A percentile compares a stretch with the other conserved stretches of the same genome.
Evolutionary conservation across 768 basidiomycete genomes (phyloP).

Genomic region (Suillus subluteus): DNA sequence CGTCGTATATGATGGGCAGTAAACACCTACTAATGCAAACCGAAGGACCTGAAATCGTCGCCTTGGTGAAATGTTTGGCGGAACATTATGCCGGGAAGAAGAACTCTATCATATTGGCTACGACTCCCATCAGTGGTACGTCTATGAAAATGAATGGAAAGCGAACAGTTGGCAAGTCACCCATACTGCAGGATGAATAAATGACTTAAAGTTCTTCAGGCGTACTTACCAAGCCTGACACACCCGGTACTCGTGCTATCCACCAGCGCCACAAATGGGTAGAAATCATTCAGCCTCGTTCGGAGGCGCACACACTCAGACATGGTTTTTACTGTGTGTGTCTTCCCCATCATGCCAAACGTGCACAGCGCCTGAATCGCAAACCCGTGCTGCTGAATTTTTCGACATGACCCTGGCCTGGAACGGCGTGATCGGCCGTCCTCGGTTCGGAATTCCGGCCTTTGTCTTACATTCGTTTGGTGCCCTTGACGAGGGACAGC

Average conservation of each 20-base stretch:
- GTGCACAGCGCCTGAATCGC: slow-evolving; percentile 33
- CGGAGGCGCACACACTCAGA: slow-evolving; percentile 35
- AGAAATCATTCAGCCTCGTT: slow-evolving; percentile 43
- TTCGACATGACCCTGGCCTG: slow-evolving; percentile 36
- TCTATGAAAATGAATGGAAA: slow-evolving; percentile 31
- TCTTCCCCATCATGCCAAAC: slow-evolving; percentile 43
- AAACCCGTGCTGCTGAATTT: slow-evolving; percentile 19
- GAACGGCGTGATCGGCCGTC: slow-evolving; percentile 27
- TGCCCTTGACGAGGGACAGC: slow-evolving; percentile 81
- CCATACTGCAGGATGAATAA: not conserved
- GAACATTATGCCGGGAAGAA: slow-evolving; percentile 46
- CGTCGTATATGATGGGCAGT: not conserved
- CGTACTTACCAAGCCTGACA: slow-evolving; percentile 61
- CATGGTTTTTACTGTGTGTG: slow-evolving; percentile 50
- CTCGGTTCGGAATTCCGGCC: slow-evolving; percentile 41
- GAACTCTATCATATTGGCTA: slow-evolving; percentile 56
- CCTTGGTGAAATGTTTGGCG: slow-evolving; percentile 55
- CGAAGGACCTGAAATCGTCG: slow-evolving; percentile 44
- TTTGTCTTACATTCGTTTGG: slow-evolving; percentile 87
- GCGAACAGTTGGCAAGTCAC: slow-evolving; percentile 53
- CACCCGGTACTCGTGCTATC: slow-evolving; percentile 39
- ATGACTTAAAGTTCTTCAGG: slow-evolving; percentile 34
- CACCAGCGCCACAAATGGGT: slow-evolving; percentile 44
- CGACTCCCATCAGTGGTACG: slow-evolving; percentile 56
- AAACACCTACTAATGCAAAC: slow-evolving; percentile 57